Evolutionary conservation across 2,329 filamentous ascomycete genomes (phyloP).

Genomic region (Stylonectria norvegica): DNA sequence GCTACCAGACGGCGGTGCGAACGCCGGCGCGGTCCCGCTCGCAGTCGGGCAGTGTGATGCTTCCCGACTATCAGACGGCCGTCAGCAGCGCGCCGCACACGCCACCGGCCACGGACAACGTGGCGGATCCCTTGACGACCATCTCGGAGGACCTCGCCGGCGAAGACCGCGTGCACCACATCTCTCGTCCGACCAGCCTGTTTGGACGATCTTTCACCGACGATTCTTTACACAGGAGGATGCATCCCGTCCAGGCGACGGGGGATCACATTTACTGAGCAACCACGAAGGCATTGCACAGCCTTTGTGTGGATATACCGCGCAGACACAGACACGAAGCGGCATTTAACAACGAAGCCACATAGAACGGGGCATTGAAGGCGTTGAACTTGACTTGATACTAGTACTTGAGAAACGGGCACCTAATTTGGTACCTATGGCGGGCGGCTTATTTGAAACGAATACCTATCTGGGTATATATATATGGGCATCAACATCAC

Average conservation of each 20-base stretch:
- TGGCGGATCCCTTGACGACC: conserved; percentile 28
- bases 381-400: conserved; percentile 16
- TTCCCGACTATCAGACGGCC: conserved; percentile 67
- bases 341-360: conserved; percentile 1
- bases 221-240: conserved; percentile 21
- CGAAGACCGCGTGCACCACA: conserved; percentile 11
- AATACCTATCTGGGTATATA: too few relatives aligned
- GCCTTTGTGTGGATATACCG: conserved; percentile 6
- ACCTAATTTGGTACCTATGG: not conserved
- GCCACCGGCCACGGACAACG: conserved; percentile 37
- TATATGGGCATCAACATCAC: conserved; percentile 11
- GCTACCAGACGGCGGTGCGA: conserved; percentile 70
- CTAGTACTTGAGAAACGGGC: conserved; percentile 2
- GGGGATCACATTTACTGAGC: conserved; percentile 1
- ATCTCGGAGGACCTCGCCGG: conserved; percentile 32
- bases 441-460: too few relatives aligned
- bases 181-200: conserved; percentile 24
- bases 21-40: conserved; percentile 56
- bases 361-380: conserved; percentile 5
- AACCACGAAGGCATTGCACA: not conserved
- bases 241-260: conserved; percentile 15
- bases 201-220: conserved; percentile 26
- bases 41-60: conserved; percentile 44
- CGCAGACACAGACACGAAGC: conserved; percentile 12
- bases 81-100: conserved; percentile 52